A percentile compares a stretch with the other conserved stretches of the same genome.
These are phyloP conservation scores for Pestalotiopsis sp. DNA, from an alignment of 2,329 filamentous ascomycete genomes.

Conservation along the genomic window DNA sequence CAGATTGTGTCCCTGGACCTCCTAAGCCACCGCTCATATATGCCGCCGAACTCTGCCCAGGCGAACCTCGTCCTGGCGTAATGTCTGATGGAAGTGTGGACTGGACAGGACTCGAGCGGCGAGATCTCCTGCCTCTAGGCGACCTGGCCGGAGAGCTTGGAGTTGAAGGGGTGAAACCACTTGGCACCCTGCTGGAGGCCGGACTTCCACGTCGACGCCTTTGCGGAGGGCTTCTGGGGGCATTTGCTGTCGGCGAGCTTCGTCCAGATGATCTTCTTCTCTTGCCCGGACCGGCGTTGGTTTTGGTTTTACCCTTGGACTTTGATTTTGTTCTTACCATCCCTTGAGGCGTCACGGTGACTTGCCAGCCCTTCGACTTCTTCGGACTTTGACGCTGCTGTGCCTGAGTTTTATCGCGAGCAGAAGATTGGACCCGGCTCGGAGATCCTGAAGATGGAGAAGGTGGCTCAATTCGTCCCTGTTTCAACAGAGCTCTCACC, in stretches of 20 bases:
- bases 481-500: not conserved
- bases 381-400: not conserved
- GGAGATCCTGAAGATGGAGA: not conserved
- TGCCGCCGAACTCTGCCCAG: no score
- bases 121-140: not conserved
- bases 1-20: not conserved
- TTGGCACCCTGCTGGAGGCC: no score
- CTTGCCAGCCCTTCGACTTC: not conserved
- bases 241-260: not conserved
- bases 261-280: not conserved
- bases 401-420: not conserved
- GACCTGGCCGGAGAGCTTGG: not conserved
- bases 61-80: not conserved
- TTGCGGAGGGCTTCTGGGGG: not conserved
- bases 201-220: no score
- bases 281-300: not conserved
- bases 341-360: not conserved
- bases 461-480: not conserved
- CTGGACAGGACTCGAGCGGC: not conserved
- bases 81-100: not conserved
- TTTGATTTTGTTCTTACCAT: not conserved
- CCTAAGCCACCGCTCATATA: not conserved
- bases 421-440: no score
- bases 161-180: no score
- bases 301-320: not conserved